Evolutionary conservation across 2,329 filamentous ascomycete species (phyloP).

Genomic region (Fusarium oxysporum): DNA sequence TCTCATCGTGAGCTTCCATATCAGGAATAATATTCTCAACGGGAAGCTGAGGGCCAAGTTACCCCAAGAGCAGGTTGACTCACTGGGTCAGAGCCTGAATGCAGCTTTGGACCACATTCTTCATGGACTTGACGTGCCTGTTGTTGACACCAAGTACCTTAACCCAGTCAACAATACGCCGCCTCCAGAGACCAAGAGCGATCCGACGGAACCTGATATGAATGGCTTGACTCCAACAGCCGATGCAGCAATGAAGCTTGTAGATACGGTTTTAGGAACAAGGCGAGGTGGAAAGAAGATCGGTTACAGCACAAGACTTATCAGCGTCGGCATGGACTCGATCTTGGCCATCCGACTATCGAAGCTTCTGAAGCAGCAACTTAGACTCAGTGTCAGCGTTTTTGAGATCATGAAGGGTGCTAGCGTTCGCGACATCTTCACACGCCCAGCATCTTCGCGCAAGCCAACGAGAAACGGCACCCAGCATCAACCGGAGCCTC

Average conservation of each 20-base stretch:
- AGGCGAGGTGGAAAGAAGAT: conserved; percentile 1
- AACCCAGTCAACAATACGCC: accelerated
- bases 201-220: accelerated
- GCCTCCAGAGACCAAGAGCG: accelerated
- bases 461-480: neutral
- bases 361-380: conserved; percentile 13
- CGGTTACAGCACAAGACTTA: conserved; percentile 2
- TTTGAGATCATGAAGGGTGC: conserved; percentile 28
- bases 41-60: conserved; percentile 23
- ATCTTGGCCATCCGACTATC: conserved; percentile 28
- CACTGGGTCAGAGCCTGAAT: neutral
- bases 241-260: neutral
- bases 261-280: conserved; percentile 1
- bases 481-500: accelerated
- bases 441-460: neutral
- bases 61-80: neutral
- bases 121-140: neutral
- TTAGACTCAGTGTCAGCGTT: conserved; percentile 1
- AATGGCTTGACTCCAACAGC: neutral
- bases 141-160: neutral
- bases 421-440: neutral
- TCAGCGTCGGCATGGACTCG: conserved; percentile 20
- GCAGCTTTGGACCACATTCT: neutral
- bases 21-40: neutral
- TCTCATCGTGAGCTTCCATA: conserved; percentile 23